A percentile compares a stretch with the other conserved stretches of the same genome.
Evolutionary conservation across 805 yeast species (phyloP).

Genomic region (Phaffomyces opuntiae): DNA sequence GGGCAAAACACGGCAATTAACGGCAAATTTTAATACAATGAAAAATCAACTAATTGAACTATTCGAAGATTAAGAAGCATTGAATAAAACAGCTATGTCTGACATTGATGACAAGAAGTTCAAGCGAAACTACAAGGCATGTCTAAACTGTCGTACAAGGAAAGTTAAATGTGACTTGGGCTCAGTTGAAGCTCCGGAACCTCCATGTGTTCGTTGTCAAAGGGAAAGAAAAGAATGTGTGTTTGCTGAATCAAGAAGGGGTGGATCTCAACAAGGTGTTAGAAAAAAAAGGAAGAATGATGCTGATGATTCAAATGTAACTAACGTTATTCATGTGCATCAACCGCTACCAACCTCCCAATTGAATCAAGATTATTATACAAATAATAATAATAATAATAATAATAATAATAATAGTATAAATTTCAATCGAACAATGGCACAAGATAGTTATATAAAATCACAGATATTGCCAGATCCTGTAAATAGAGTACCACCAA

Average conservation of each 20-base stretch:
- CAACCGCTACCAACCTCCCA: too few relatives aligned
- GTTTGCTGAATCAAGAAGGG: constrained; percentile 52
- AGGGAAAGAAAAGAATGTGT: constrained; percentile 81
- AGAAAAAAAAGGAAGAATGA: constrained; percentile 22
- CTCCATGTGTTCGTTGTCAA: constrained; percentile 81
- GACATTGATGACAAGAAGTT: constrained; percentile 26
- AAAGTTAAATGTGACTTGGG: constrained; percentile 88
- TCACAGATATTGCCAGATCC: too few relatives aligned
- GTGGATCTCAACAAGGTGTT: constrained; percentile 28
- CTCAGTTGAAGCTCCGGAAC: constrained; percentile 63
- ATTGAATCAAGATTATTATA: too few relatives aligned
- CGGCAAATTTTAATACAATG: not conserved
- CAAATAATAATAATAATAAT: too few relatives aligned
- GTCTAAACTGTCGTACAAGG: constrained; percentile 75
- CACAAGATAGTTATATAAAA: too few relatives aligned
- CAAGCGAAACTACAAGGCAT: constrained; percentile 72
- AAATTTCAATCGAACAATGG: too few relatives aligned
- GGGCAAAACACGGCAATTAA: not conserved
- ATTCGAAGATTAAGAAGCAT: too few relatives aligned
- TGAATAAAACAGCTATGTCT: not conserved
- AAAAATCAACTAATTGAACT: too few relatives aligned
- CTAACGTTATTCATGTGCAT: too few relatives aligned
- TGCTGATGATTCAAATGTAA: too few relatives aligned
- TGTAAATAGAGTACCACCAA: too few relatives aligned
- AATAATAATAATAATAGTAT: too few relatives aligned